Evolutionary conservation across 805 yeast genomes (phyloP).

Genomic region (Starmerella potacharoeniae): DNA sequence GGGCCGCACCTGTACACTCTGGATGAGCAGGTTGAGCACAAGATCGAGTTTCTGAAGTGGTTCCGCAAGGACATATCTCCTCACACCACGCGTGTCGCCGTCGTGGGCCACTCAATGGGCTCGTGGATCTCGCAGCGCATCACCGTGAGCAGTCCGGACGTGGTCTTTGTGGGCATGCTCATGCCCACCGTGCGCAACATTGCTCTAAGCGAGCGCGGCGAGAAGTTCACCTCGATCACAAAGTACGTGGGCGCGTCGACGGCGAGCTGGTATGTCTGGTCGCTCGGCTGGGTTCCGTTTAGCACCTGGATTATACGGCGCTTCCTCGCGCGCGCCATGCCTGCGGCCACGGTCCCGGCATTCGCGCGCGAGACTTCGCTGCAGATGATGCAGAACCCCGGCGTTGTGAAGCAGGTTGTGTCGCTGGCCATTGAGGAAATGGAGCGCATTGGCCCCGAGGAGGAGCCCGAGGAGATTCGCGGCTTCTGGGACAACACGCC

Average conservation of each 20-base stretch:
- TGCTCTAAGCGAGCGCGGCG: constrained; percentile 37
- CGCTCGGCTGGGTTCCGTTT: constrained; percentile 8
- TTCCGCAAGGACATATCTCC: constrained; percentile 16
- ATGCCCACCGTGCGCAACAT: constrained; percentile 64
- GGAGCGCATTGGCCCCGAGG: constrained; percentile 37
- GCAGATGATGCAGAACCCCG: constrained; percentile 33
- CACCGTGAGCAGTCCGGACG: constrained; percentile 25
- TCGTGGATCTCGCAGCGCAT: constrained; percentile 50
- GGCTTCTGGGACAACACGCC: constrained; percentile 37
- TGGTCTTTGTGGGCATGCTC: constrained; percentile 43
- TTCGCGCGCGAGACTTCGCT: constrained; percentile 6
- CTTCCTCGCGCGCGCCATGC: not conserved
- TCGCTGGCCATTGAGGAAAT: constrained; percentile 52
- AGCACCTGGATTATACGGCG: not conserved
- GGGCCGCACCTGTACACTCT: constrained; percentile 30
- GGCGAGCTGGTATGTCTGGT: constrained; percentile 3
- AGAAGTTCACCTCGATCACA: constrained; percentile 25
- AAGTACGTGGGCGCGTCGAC: constrained; percentile 15
- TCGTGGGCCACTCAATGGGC: constrained; percentile 67
- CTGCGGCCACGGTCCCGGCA: constrained; percentile 12
- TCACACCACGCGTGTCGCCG: constrained; percentile 31
- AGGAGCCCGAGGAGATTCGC: constrained; percentile 26
- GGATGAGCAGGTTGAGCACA: constrained; percentile 49
- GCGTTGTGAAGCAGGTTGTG: constrained; percentile 43
- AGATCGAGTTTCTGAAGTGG: constrained; percentile 38